Conservation (phyloP, 2,329 filamentous ascomycete species). For the Ceratocystis smalleyi region DNA sequence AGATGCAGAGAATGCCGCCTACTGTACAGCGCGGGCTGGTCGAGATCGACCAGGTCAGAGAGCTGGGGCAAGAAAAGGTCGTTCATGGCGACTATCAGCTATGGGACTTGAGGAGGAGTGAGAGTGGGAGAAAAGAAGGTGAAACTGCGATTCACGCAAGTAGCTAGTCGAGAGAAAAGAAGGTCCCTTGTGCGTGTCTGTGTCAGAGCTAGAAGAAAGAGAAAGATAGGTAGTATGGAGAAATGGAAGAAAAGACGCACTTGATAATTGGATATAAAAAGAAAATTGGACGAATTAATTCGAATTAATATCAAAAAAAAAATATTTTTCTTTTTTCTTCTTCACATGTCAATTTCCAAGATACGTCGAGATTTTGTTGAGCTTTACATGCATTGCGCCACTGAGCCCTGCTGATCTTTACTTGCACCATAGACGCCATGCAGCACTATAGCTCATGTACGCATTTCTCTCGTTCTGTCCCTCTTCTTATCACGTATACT, state of each 20-base stretch:
- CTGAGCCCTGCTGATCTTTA: no score
- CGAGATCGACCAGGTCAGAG: constrained; percentile 39
- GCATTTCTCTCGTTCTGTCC: no score
- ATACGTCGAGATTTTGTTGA: background rate
- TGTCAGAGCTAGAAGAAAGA: constrained; percentile 16
- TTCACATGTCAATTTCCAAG: constrained; percentile 3
- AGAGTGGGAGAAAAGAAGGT: background rate
- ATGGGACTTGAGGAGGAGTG: background rate
- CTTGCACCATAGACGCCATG: no score
- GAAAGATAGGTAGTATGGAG: background rate
- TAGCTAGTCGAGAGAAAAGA: no score
- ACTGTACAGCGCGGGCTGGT: constrained; percentile 52
- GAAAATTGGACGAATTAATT: no score
- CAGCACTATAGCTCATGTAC: no score
- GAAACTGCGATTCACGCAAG: no score
- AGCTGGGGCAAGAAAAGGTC: background rate
- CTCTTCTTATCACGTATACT: no score
- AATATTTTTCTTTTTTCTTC: background rate
- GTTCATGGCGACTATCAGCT: background rate
- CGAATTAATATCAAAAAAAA: background rate
- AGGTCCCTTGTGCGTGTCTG: no score
- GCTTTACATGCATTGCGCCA: no score
- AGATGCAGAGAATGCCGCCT: constrained; percentile 23
- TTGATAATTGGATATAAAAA: background rate
- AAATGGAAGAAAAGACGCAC: background rate